Evolutionary conservation across 192 early-diverging fungal species (phyloP).

Genomic region (Backusella liffmaniae): DNA sequence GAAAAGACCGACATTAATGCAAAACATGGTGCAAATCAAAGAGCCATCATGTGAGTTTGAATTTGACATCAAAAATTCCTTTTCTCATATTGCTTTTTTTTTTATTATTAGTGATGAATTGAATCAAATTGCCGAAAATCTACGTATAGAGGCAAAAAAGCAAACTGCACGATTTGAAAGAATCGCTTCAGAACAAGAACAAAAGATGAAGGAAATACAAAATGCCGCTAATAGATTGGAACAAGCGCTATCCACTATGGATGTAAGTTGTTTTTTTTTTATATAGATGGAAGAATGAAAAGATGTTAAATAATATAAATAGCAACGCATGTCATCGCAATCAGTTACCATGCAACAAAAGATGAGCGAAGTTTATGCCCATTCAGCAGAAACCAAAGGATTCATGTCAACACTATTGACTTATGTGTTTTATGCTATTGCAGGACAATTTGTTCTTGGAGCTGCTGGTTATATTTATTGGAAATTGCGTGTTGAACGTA

Average conservation of each 20-base stretch:
- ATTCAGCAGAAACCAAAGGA: slow-evolving; percentile 25
- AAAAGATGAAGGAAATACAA: slow-evolving; percentile 12
- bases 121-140: background rate
- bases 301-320: background rate
- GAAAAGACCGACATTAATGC: background rate
- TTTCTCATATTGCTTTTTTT: background rate
- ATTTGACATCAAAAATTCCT: too few species aligned
- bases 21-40: background rate
- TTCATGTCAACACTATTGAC: slow-evolving; percentile 20
- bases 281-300: background rate
- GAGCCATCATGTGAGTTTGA: background rate
- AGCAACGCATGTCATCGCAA: slow-evolving; percentile 12
- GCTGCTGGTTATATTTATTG: slow-evolving; percentile 28
- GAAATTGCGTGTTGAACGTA: slow-evolving; percentile 32
- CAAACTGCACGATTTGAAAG: background rate
- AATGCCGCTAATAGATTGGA: slow-evolving; percentile 11
- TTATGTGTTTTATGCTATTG: slow-evolving; percentile 24
- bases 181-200: slow-evolving; percentile 16
- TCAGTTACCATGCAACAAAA: slow-evolving; percentile 15
- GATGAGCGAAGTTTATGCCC: slow-evolving; percentile 10
- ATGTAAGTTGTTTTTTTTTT: slow-evolving; percentile 6
- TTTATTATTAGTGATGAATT: slow-evolving; percentile 5
- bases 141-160: background rate
- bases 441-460: slow-evolving; percentile 14
- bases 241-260: slow-evolving; percentile 3